A percentile compares a stretch with the other conserved stretches of the same genome.
Evolutionary conservation across 2,329 filamentous ascomycete genomes (phyloP).

Genomic region (Epichloe coenophiala): DNA sequence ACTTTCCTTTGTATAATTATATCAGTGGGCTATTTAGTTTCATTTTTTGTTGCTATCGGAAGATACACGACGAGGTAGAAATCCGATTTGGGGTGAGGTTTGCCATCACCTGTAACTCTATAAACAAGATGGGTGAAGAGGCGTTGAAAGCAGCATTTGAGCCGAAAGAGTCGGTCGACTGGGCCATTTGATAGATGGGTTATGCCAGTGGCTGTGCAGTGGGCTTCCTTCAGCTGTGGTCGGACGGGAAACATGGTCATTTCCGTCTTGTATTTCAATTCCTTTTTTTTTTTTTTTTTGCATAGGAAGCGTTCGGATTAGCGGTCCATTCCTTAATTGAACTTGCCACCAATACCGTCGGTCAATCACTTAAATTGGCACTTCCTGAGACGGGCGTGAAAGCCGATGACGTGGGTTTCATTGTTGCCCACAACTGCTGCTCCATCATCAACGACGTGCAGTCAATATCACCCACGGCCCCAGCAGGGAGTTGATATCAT

Average conservation of each 20-base stretch:
- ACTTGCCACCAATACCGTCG: background rate
- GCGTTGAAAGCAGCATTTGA: background rate
- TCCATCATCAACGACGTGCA: no score
- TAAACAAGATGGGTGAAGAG: background rate
- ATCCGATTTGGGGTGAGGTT: background rate
- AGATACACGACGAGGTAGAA: constrained; percentile 1
- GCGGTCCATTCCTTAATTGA: background rate
- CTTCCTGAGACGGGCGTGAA: background rate
- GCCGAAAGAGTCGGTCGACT: background rate
- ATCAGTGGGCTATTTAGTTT: background rate
- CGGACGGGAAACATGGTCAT: background rate
- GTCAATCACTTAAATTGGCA: background rate
- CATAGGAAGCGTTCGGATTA: constrained; percentile 2
- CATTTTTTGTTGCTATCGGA: background rate
- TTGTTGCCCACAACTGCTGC: no score
- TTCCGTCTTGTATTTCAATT: background rate
- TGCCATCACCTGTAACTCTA: background rate
- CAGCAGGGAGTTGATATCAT: no score
- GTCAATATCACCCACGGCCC: no score
- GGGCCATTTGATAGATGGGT: background rate
- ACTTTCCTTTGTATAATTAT: constrained; percentile 7
- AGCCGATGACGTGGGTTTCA: no score
- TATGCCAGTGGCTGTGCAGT: background rate
- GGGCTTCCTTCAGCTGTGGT: background rate
- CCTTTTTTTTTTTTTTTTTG: background rate